Evolutionary conservation across 1,284 basidiomycete genomes (phyloP).

Genomic region (Chiua sp.): DNA sequence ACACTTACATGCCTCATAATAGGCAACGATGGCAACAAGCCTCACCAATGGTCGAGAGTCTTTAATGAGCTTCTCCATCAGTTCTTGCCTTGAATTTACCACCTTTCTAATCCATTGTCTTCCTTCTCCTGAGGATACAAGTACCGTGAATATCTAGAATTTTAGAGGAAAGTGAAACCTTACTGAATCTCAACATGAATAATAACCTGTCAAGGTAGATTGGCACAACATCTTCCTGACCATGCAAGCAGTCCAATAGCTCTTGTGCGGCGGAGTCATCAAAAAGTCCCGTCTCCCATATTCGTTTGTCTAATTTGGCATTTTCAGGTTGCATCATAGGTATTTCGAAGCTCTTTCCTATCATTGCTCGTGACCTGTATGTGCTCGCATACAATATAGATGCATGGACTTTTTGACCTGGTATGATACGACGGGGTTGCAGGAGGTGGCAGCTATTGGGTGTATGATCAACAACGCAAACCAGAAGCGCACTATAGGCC

Average conservation of each 20-base stretch:
- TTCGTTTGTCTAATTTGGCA: background rate
- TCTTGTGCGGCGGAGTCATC: slow-evolving; percentile 25
- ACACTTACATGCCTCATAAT: slow-evolving; percentile 28
- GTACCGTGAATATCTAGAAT: background rate
- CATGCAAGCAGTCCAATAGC: slow-evolving; percentile 16
- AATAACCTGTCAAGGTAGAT: no score
- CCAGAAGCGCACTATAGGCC: background rate
- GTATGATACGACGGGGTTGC: slow-evolving; percentile 31
- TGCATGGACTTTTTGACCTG: no score
- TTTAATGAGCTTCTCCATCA: slow-evolving; percentile 18
- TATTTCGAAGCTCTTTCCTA: slow-evolving; percentile 35
- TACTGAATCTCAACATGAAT: slow-evolving; percentile 32
- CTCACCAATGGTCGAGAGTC: slow-evolving; percentile 27
- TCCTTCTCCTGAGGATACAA: slow-evolving; percentile 24
- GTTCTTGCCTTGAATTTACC: slow-evolving; percentile 11
- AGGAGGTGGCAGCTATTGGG: slow-evolving; percentile 20
- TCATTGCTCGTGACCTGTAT: no score
- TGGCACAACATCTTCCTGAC: slow-evolving; percentile 16
- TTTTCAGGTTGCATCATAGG: slow-evolving; percentile 14
- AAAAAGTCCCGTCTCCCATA: slow-evolving; percentile 34
- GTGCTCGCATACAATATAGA: no score
- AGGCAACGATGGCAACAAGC: no score
- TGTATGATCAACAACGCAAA: slow-evolving; percentile 1
- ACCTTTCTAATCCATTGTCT: slow-evolving; percentile 21
- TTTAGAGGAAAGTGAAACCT: background rate